phyloP scores from a whole-genome alignment of 2,329 filamentous ascomycete genomes.

The Ceratocystis diversiconidia region DNA sequence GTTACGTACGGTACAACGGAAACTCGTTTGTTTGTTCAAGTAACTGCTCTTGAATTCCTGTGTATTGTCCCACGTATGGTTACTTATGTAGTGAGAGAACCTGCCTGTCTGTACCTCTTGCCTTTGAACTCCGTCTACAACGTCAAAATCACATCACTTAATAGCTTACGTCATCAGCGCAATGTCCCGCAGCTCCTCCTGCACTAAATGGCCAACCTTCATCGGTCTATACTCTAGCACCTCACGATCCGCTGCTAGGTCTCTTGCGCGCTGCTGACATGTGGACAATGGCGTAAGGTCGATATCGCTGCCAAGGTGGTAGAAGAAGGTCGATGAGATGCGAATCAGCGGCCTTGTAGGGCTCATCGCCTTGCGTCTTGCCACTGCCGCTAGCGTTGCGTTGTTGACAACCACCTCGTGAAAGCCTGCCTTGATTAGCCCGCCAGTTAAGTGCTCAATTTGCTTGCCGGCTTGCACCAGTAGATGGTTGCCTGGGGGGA shows the following conservation, averaged over 20 bases:
- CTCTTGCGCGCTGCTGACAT: conserved; percentile 32
- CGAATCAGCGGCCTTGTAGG: conserved; percentile 39
- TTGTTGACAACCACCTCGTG: conserved; percentile 48
- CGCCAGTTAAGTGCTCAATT: conserved; percentile 46
- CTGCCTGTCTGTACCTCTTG: too few relatives aligned
- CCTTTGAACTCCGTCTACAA: background rate
- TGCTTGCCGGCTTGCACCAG: conserved; percentile 50
- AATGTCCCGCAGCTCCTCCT: conserved; percentile 27
- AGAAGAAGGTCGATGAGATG: conserved; percentile 48
- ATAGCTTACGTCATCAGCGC: conserved; percentile 30
- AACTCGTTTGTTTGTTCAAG: too few relatives aligned
- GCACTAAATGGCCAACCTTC: conserved; percentile 46
- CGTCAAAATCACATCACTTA: background rate
- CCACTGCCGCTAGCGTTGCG: conserved; percentile 35
- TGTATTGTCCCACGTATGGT: background rate
- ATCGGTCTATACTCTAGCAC: conserved; percentile 32
- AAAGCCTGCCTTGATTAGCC: conserved; percentile 46
- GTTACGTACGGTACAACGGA: background rate
- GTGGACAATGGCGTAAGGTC: conserved; percentile 38
- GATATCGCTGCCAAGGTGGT: conserved; percentile 43
- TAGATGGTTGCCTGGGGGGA: conserved; percentile 42
- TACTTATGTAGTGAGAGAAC: background rate
- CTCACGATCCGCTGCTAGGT: conserved; percentile 39
- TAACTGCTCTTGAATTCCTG: background rate
- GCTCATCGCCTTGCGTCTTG: conserved; percentile 28